Percentiles rank a stretch among this genome's conserved stretches.
Conservation (phyloP, 768 basidiomycete species). For the Phylloporus arenicola region DNA sequence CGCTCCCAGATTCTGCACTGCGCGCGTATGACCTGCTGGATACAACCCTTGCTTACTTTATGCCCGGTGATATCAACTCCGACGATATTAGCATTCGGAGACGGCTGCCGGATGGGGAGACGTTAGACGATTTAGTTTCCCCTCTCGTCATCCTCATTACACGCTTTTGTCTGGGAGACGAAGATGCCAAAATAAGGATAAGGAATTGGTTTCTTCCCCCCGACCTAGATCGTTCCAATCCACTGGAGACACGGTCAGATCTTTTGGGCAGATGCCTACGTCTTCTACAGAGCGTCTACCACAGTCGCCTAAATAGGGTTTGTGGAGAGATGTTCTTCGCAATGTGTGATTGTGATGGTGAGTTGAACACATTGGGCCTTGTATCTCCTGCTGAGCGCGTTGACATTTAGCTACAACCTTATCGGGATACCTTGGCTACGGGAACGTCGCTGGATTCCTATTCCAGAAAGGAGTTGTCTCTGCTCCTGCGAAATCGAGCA, state of each 20-base stretch:
- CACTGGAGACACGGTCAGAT: constrained; percentile 70
- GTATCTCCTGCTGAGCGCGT: not conserved
- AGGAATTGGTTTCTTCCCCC: constrained; percentile 69
- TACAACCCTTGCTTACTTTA: constrained; percentile 50
- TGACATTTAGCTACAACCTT: constrained; percentile 55
- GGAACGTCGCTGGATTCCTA: constrained; percentile 91
- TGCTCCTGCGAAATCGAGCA: constrained; percentile 40
- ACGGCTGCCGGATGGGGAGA: constrained; percentile 36
- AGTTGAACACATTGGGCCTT: constrained; percentile 4
- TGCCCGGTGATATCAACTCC: constrained; percentile 58
- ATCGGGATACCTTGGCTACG: constrained; percentile 83
- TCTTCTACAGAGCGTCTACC: constrained; percentile 68
- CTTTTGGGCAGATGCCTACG: constrained; percentile 77
- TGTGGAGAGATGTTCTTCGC: constrained; percentile 86
- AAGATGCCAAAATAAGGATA: constrained; percentile 48
- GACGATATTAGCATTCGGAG: constrained; percentile 61
- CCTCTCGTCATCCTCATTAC: constrained; percentile 75
- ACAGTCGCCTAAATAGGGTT: constrained; percentile 64
- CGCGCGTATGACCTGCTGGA: constrained; percentile 69
- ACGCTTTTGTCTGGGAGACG: constrained; percentile 62
- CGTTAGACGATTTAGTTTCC: constrained; percentile 71
- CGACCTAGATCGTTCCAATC: constrained; percentile 70
- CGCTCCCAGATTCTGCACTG: constrained; percentile 46
- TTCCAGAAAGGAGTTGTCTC: constrained; percentile 84
- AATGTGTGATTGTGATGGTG: constrained; percentile 74